These are phyloP conservation scores for Lactifluus subvellereus DNA, from an alignment of 768 basidiomycete species.

Conservation along the genomic window DNA sequence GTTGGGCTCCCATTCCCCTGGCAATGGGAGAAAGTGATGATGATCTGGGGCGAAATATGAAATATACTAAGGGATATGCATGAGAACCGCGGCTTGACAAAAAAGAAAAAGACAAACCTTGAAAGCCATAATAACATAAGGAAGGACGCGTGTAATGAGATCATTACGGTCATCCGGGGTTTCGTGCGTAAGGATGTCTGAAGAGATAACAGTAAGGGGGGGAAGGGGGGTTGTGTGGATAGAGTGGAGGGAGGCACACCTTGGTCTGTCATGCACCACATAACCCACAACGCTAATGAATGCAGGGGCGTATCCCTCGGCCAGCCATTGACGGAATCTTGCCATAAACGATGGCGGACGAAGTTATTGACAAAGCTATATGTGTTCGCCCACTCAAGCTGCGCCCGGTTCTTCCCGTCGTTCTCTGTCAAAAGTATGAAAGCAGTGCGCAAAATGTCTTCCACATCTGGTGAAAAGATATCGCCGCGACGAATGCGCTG, in stretches of 20 bases:
- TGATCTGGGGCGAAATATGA: conserved; percentile 54
- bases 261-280: conserved; percentile 55
- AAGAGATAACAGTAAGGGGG: background rate
- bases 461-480: conserved; percentile 27
- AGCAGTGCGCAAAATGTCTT: conserved; percentile 42
- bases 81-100: conserved; percentile 43
- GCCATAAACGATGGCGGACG: conserved; percentile 44
- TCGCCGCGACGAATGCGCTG: conserved; percentile 31
- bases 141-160: conserved; percentile 26
- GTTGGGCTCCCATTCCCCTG: conserved; percentile 23
- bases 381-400: conserved; percentile 49
- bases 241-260: conserved; percentile 34
- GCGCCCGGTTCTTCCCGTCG: conserved; percentile 57
- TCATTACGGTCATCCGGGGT: conserved; percentile 27
- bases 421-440: conserved; percentile 59
- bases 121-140: conserved; percentile 27
- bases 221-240: background rate
- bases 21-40: conserved; percentile 52
- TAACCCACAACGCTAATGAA: conserved; percentile 53
- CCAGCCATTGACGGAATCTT: conserved; percentile 45
- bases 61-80: conserved; percentile 41
- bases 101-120: conserved; percentile 34
- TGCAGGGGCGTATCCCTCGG: conserved; percentile 46
- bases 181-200: conserved; percentile 32
- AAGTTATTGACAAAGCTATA: conserved; percentile 42